phyloP scores from a whole-genome alignment of 441 rosid species.

The Gossypium davidsonii region DNA sequence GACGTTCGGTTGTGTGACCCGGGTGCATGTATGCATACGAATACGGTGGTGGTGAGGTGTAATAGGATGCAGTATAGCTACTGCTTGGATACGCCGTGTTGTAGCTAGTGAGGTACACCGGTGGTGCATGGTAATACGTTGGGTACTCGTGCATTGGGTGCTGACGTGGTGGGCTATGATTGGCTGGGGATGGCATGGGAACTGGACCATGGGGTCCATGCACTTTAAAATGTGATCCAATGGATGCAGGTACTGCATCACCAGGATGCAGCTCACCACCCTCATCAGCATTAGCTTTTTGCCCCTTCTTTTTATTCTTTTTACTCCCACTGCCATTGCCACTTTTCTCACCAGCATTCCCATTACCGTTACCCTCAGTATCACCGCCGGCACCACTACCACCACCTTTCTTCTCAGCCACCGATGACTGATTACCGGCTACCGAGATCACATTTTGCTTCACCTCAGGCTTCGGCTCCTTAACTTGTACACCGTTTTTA shows the following conservation, averaged over 20 bases:
- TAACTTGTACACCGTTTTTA: conserved; percentile 25
- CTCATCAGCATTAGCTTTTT: conserved; percentile 23
- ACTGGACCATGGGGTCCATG: conserved; percentile 14
- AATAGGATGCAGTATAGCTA: conserved; percentile 33
- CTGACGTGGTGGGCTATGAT: conserved; percentile 41
- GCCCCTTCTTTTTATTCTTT: conserved; percentile 59
- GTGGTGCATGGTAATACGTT: conserved; percentile 27
- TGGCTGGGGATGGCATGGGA: conserved; percentile 19
- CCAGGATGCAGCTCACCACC: conserved; percentile 16
- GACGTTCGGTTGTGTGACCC: conserved; percentile 31
- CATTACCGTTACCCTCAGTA: conserved; percentile 18
- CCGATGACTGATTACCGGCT: conserved; percentile 21
- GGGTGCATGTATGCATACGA: conserved; percentile 42
- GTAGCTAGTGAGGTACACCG: conserved; percentile 44
- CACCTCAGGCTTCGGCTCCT: conserved; percentile 26
- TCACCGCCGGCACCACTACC: conserved; percentile 15
- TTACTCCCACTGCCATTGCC: conserved; percentile 31
- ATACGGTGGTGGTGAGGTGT: conserved; percentile 27
- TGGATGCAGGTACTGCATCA: conserved; percentile 17
- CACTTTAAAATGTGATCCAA: conserved; percentile 17
- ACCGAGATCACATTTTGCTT: conserved; percentile 17
- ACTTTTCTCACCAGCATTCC: conserved; percentile 5
- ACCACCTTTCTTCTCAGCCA: conserved; percentile 15
- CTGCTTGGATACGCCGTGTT: conserved; percentile 35
- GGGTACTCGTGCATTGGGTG: conserved; percentile 30